Conservation (phyloP, 208 protist species). For the Tritrichomonas foetus region DNA sequence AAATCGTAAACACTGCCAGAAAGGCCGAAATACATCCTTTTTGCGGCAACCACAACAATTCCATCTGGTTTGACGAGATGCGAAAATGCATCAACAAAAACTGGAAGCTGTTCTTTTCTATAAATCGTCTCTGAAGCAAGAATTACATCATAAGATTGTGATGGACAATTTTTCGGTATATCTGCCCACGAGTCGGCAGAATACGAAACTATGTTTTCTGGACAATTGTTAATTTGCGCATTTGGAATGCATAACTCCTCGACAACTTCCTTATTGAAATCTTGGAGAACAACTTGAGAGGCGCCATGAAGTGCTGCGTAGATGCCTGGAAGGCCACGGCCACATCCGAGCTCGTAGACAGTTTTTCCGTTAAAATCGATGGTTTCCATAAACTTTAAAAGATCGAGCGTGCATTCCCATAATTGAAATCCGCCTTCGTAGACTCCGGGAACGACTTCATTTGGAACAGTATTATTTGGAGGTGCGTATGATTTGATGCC, state of each 20-base stretch:
- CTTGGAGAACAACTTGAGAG: slow-evolving; percentile 6
- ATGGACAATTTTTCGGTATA: neutral
- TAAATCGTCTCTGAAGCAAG: slow-evolving; percentile 21
- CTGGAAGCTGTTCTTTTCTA: slow-evolving; percentile 19
- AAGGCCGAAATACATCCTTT: slow-evolving; percentile 21
- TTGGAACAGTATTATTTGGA: neutral
- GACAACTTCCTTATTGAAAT: slow-evolving; percentile 30
- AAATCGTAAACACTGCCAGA: slow-evolving; percentile 38
- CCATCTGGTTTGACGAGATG: neutral
- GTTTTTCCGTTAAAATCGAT: neutral
- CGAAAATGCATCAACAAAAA: neutral
- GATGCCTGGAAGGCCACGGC: slow-evolving; percentile 17
- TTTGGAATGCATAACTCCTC: neutral
- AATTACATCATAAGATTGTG: neutral
- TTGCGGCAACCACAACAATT: neutral
- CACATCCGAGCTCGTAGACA: slow-evolving; percentile 15
- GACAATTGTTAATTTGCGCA: neutral
- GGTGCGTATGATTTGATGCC: slow-evolving; percentile 28
- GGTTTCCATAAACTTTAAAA: neutral
- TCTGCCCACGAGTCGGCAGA: neutral
- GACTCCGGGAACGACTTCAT: neutral
- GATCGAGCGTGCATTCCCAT: slow-evolving; percentile 31
- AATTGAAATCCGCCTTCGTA: slow-evolving; percentile 31
- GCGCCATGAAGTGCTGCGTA: neutral
- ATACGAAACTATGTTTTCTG: neutral